Evolutionary conservation across 2,329 filamentous ascomycete species (phyloP), one percentile per base, ranked within the genome.

Genomic region (Coniella lustricola): DNA sequence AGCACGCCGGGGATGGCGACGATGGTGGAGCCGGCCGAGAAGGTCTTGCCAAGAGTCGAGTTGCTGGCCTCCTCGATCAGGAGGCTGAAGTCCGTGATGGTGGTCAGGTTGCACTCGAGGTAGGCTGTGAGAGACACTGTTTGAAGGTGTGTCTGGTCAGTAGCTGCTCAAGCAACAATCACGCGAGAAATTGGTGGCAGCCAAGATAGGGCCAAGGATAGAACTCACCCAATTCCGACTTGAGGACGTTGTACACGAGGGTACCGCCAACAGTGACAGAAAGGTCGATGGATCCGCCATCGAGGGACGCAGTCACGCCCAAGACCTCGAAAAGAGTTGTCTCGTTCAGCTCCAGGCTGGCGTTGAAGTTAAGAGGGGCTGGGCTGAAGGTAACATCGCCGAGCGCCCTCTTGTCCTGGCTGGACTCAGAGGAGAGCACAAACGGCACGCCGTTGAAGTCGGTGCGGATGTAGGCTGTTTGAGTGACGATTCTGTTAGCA

Each of bases 1-100:
- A 73, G 54, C 43, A 72, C 61, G 20, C 68, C 65, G 1, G 70
- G 70, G 4, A 73, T 59, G 46, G 63, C 57, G 48, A 73, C 56
- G 14, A 64, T 45, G 31, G 58, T 62, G 54, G 66, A 71, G n/a
- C 59, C 59, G 9, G 72, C 64, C n/a, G 58, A 58, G 1, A 66
- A 64, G 16, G 64, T 53, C 56, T 69, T 70, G 16, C 56, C 57
- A 49, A 68, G 59, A 13, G 59, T 61, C 12, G 64, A 60, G 45
- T 54, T 59, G 54, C 65, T 67, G 3, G 63, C 51, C n/a, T n/a
- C n/a, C n/a, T n/a, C n/a, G 1, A 62, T 62, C 2, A 54, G 58
- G 7, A 70, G 18, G 25, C 18, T 17, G 29, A 66, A 60, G 31
- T 61, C 62, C 21, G 73, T 43, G n/a, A 55, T 63, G 3, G 72